phyloP scores from a whole-genome alignment of 768 basidiomycete genomes.

The Boletus vinaceobasis region DNA sequence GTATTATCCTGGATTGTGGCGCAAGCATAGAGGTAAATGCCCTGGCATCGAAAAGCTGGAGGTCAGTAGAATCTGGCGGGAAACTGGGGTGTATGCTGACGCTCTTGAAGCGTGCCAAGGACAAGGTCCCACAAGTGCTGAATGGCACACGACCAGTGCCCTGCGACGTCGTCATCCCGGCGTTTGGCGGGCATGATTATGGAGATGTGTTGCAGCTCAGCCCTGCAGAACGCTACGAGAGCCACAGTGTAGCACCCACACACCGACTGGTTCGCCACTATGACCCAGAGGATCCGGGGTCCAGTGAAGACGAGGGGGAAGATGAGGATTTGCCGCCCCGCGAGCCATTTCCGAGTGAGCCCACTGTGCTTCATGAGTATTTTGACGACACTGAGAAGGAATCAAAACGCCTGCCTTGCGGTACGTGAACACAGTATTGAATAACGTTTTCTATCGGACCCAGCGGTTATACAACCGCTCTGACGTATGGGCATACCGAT shows the following conservation, averaged over 20 bases:
- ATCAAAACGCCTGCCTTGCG: neutral
- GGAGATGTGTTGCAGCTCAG: neutral
- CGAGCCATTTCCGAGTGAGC: slow-evolving; percentile 29
- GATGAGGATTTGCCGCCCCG: slow-evolving; percentile 5
- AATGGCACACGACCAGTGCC: slow-evolving; percentile 1
- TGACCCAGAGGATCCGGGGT: neutral
- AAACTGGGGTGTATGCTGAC: slow-evolving; percentile 8
- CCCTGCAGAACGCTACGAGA: neutral
- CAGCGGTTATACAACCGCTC: neutral
- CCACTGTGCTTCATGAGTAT: neutral
- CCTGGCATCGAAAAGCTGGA: slow-evolving; percentile 19
- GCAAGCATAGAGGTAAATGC: slow-evolving; percentile 32
- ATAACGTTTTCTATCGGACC: slow-evolving; percentile 16
- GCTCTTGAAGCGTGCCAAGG: slow-evolving; percentile 15
- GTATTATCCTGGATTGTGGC: slow-evolving; percentile 37
- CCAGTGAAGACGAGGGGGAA: slow-evolving; percentile 20
- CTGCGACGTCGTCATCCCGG: neutral
- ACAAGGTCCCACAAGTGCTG: neutral
- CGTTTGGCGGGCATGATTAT: neutral
- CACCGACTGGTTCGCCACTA: neutral
- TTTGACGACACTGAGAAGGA: slow-evolving; percentile 2
- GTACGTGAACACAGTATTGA: slow-evolving; percentile 14
- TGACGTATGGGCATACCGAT: slow-evolving; percentile 29
- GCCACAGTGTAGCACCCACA: neutral
- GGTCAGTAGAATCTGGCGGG: slow-evolving; percentile 17